Percentiles rank a stretch among this genome's conserved stretches.
These are phyloP conservation scores for Eucalyptus sp. DNA, from an alignment of 345 rosid species.

Conservation along the genomic window DNA sequence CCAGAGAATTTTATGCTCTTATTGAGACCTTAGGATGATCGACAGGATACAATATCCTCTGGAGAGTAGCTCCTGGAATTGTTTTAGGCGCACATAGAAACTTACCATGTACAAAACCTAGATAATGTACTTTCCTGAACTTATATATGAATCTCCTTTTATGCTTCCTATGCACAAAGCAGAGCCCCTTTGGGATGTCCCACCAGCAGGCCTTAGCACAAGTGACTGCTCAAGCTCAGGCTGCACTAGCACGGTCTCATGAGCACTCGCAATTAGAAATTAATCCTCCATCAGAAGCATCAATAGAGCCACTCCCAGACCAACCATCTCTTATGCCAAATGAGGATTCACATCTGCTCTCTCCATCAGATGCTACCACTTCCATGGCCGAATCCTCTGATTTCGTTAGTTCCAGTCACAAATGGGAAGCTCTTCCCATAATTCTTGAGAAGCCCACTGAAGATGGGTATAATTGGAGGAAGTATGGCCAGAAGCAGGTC, in stretches of 20 bases:
- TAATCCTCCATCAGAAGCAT: conserved; percentile 10
- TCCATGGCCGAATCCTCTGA: conserved; percentile 30
- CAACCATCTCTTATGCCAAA: conserved; percentile 17
- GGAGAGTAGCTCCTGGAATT: not conserved
- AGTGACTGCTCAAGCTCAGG: conserved; percentile 79
- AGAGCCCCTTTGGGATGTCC: conserved; percentile 82
- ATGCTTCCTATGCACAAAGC: conserved; percentile 1
- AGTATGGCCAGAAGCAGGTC: conserved; percentile 93
- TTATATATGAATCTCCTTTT: conserved; percentile 1
- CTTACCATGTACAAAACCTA: not conserved
- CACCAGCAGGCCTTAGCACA: conserved; percentile 79
- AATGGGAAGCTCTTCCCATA: conserved; percentile 23
- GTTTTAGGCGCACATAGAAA: not conserved
- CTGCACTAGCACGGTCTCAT: conserved; percentile 37
- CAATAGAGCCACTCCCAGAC: conserved; percentile 5
- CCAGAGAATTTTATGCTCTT: not conserved
- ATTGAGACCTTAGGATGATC: not conserved
- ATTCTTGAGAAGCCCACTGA: conserved; percentile 75
- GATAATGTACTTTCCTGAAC: not conserved
- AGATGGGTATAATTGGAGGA: conserved; percentile 96
- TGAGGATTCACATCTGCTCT: conserved; percentile 30
- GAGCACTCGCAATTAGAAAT: conserved; percentile 22
- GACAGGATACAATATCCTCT: not conserved
- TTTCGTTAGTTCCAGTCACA: conserved; percentile 39
- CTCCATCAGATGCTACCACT: conserved; percentile 22